Conservation (phyloP, 2,329 filamentous ascomycete genomes). For the Colletotrichum liaoningense region DNA sequence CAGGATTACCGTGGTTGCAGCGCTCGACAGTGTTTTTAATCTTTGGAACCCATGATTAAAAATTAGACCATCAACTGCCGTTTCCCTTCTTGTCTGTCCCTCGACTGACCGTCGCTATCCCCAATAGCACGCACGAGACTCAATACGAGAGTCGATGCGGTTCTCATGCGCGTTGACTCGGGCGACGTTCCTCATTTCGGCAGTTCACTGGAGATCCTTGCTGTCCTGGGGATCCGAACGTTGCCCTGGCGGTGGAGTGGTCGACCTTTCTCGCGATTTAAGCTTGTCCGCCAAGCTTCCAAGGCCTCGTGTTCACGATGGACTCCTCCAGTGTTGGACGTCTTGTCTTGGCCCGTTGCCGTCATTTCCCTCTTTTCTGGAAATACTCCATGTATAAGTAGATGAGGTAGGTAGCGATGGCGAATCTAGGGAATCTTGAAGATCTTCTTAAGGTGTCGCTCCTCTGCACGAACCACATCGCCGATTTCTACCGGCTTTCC, state of each 20-base stretch:
- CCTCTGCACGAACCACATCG: no score
- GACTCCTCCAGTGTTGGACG: neutral
- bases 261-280: neutral
- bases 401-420: neutral
- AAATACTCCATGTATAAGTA: neutral
- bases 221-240: neutral
- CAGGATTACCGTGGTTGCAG: no score
- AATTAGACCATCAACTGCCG: no score
- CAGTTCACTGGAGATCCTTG: conserved; percentile 9
- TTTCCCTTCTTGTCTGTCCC: no score
- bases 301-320: conserved; percentile 28
- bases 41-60: no score
- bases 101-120: no score
- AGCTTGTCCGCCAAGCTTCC: conserved; percentile 4
- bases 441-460: no score
- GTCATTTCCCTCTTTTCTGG: neutral
- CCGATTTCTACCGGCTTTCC: neutral
- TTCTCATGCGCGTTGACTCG: conserved; percentile 2
- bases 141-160: conserved; percentile 4
- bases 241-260: conserved; percentile 9
- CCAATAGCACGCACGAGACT: neutral
- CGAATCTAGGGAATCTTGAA: neutral
- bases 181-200: conserved; percentile 18
- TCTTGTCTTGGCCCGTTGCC: neutral
- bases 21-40: no score